Conservation (phyloP, 1,284 basidiomycete genomes). For the Trichosporon sp. region DNA sequence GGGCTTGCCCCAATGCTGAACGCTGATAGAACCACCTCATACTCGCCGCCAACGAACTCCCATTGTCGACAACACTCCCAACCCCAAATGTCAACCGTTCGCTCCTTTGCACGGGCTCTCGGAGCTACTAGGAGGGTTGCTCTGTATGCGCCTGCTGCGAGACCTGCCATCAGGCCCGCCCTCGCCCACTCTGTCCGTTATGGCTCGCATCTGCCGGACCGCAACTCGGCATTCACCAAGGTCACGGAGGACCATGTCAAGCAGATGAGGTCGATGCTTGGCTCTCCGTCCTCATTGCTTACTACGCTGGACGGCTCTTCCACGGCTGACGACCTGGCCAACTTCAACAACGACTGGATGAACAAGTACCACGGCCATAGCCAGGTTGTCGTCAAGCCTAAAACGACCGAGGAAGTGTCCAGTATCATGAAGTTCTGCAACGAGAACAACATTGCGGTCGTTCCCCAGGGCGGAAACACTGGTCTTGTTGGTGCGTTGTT, state of each 20-base stretch:
- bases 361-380: slow-evolving; percentile 87
- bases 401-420: slow-evolving; percentile 83
- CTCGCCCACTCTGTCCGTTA: slow-evolving; percentile 30
- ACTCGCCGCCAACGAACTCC: neutral
- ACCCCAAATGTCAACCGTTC: slow-evolving; percentile 12
- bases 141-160: neutral
- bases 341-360: slow-evolving; percentile 96
- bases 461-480: slow-evolving; percentile 98
- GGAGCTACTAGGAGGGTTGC: neutral
- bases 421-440: slow-evolving; percentile 84
- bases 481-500: slow-evolving; percentile 72
- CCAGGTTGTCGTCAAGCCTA: slow-evolving; percentile 85
- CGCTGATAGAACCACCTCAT: neutral
- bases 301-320: slow-evolving; percentile 58
- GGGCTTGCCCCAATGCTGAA: neutral
- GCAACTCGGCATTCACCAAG: slow-evolving; percentile 54
- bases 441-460: slow-evolving; percentile 75
- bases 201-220: slow-evolving; percentile 52
- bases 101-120: slow-evolving; percentile 6
- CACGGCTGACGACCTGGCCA: slow-evolving; percentile 68
- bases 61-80: slow-evolving; percentile 5
- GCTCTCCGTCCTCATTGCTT: slow-evolving; percentile 58
- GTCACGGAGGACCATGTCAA: slow-evolving; percentile 59
- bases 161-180: neutral
- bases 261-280: slow-evolving; percentile 58